Conservation (phyloP, 805 yeast species). For the Pichia paraexigua region DNA sequence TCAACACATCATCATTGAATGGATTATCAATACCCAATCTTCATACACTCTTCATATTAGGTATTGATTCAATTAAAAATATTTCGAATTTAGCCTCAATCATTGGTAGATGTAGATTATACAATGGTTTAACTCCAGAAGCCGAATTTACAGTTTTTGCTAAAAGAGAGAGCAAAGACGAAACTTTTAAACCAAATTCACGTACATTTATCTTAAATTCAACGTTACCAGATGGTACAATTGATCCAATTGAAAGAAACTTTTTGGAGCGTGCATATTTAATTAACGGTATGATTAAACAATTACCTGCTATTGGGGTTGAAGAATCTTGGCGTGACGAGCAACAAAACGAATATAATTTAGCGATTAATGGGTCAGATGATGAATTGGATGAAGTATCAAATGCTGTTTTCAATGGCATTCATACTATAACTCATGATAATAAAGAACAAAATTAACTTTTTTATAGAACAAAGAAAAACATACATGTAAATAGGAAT, state of each 20-base stretch:
- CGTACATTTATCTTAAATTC: constrained; percentile 16
- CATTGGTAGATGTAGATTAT: constrained; percentile 22
- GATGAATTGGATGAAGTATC: neutral
- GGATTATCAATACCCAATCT: constrained; percentile 25
- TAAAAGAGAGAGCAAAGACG: neutral
- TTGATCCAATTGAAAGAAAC: constrained; percentile 22
- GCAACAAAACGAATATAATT: constrained; percentile 6
- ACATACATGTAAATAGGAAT: neutral
- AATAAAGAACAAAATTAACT: neutral
- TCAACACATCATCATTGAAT: constrained; percentile 19
- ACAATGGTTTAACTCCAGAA: constrained; percentile 15
- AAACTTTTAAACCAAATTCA: constrained; percentile 8
- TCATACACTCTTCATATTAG: constrained; percentile 23
- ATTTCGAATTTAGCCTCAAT: constrained; percentile 17
- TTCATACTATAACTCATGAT: neutral
- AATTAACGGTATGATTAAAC: constrained; percentile 22
- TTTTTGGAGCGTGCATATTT: constrained; percentile 25
- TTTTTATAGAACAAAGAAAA: neutral
- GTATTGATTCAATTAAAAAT: constrained; percentile 26
- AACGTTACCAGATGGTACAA: constrained; percentile 17
- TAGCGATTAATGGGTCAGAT: constrained; percentile 9
- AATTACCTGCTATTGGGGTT: constrained; percentile 16
- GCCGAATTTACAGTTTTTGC: constrained; percentile 12
- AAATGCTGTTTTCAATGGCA: neutral
- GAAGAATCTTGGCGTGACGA: constrained; percentile 15